Evolutionary conservation across 1,139 yeast genomes (phyloP).

Genomic region (Kodamaea arcana): DNA sequence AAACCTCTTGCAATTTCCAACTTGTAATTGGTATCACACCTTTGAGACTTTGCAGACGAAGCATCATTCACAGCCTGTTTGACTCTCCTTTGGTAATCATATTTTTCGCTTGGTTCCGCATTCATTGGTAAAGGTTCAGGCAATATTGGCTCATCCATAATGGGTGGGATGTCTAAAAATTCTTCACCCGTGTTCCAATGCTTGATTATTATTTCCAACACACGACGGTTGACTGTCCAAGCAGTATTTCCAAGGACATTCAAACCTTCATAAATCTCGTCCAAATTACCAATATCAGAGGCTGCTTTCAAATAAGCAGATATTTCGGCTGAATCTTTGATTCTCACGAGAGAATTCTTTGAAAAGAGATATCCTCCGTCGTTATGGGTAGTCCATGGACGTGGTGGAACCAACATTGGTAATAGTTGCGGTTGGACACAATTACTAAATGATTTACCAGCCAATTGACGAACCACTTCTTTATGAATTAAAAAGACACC

Average conservation of each 20-base stretch:
- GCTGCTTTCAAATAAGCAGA: conserved; percentile 84
- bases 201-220: conserved; percentile 65
- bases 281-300: conserved; percentile 61
- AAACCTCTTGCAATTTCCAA: conserved; percentile 93
- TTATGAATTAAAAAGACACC: conserved; percentile 82
- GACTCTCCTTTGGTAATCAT: conserved; percentile 63
- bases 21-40: conserved; percentile 93
- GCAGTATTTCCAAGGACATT: conserved; percentile 86
- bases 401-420: conserved; percentile 90
- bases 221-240: conserved; percentile 82
- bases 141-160: conserved; percentile 46
- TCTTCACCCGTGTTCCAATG: conserved; percentile 85
- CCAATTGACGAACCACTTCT: conserved; percentile 58
- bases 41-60: conserved; percentile 69
- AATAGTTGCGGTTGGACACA: conserved; percentile 81
- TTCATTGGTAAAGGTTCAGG: conserved; percentile 65
- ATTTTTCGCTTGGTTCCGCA: conserved; percentile 68
- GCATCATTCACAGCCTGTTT: conserved; percentile 56
- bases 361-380: conserved; percentile 81
- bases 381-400: conserved; percentile 78
- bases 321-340: conserved; percentile 87
- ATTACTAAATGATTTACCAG: conserved; percentile 62
- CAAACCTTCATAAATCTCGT: conserved; percentile 70
- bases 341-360: conserved; percentile 61
- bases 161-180: conserved; percentile 78